A percentile compares a stretch with the other conserved stretches of the same genome.
Conservation (phyloP, 441 rosid species). For the Erysimum cheiri region DNA sequence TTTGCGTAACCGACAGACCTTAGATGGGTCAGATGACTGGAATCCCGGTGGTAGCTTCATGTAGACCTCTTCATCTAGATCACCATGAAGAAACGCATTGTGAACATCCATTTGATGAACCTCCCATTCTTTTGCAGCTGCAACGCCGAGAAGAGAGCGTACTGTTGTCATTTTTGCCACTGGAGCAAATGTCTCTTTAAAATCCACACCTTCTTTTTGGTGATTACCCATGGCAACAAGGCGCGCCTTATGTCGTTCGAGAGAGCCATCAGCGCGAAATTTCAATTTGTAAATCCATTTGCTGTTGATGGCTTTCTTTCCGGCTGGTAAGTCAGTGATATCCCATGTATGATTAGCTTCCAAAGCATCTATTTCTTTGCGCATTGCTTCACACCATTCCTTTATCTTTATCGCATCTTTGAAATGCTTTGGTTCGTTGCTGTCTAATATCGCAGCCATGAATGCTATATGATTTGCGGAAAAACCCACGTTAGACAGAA, state of each 20-base stretch:
- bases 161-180: not conserved
- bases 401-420: too few species aligned
- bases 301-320: not conserved
- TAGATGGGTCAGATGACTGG: fast-evolving
- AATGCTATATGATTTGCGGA: too few species aligned
- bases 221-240: not conserved
- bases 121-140: fast-evolving
- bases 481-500: too few species aligned
- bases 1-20: fast-evolving
- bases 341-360: too few species aligned
- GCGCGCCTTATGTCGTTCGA: not conserved
- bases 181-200: not conserved
- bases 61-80: not conserved
- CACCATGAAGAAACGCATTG: not conserved
- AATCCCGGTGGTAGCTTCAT: not conserved
- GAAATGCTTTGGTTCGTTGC: too few species aligned
- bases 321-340: not conserved
- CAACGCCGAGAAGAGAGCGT: not conserved
- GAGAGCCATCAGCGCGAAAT: not conserved
- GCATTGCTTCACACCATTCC: too few species aligned
- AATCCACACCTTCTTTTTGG: not conserved
- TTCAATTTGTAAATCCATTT: not conserved
- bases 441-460: too few species aligned
- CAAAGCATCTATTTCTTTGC: too few species aligned
- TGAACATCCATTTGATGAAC: not conserved